phyloP scores from a whole-genome alignment of 2,329 filamentous ascomycete genomes.

The Colletotrichum nymphaeae region DNA sequence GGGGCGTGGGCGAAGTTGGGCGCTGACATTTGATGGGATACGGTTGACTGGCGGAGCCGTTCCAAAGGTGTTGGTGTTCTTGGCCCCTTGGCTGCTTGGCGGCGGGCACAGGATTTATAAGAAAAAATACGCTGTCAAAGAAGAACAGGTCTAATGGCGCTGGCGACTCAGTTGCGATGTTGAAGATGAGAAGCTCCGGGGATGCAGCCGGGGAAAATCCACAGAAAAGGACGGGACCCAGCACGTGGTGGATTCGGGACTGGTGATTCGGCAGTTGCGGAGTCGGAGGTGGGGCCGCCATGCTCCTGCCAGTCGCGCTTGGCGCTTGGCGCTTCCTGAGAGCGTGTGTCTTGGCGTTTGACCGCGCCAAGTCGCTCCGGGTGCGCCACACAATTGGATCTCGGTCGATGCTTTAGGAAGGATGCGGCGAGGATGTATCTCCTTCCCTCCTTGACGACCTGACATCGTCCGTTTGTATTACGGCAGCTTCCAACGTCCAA shows the following conservation, averaged over 20 bases:
- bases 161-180: neutral
- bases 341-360: slow-evolving; percentile 18
- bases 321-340: slow-evolving; percentile 24
- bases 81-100: slow-evolving; percentile 35
- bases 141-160: neutral
- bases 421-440: neutral
- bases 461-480: neutral
- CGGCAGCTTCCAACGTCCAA: neutral
- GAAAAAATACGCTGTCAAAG: neutral
- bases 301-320: slow-evolving; percentile 7
- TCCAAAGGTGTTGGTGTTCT: slow-evolving; percentile 5
- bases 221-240: slow-evolving; percentile 19
- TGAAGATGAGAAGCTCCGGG: neutral
- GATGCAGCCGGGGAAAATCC: slow-evolving; percentile 14
- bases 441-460: neutral
- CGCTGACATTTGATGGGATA: slow-evolving; percentile 17
- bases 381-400: neutral
- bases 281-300: slow-evolving; percentile 17
- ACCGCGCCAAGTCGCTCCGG: slow-evolving; percentile 29
- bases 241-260: slow-evolving; percentile 27
- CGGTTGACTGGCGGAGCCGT: slow-evolving; percentile 7
- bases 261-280: slow-evolving; percentile 29
- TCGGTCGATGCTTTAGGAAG: slow-evolving; percentile 20
- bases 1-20: neutral
- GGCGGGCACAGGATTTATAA: slow-evolving; percentile 29